Evolutionary conservation across 495 filamentous ascomycete species (phyloP).

Genomic region (Glutinoglossum americanum): DNA sequence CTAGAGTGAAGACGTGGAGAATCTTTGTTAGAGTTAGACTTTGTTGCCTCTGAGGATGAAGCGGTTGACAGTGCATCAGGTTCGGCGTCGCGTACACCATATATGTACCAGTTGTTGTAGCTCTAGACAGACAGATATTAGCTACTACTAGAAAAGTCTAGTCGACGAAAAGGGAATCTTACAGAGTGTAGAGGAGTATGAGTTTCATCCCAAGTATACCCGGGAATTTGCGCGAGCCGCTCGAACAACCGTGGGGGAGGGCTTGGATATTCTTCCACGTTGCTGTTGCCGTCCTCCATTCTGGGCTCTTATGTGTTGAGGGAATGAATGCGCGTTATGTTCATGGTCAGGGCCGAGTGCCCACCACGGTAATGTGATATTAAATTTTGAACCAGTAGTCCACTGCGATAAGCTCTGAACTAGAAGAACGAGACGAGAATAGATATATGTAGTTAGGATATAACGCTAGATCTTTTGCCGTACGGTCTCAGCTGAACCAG

Average conservation of each 20-base stretch:
- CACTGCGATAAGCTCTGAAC: background rate
- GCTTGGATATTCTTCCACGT: conserved; percentile 13
- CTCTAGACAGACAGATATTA: conserved; percentile 16
- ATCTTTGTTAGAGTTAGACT: conserved; percentile 20
- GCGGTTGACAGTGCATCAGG: conserved; percentile 19
- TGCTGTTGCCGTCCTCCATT: background rate
- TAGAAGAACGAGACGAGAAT: background rate
- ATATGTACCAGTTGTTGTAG: conserved; percentile 57
- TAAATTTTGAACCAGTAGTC: background rate
- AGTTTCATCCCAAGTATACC: conserved; percentile 56
- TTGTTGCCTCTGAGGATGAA: conserved; percentile 23
- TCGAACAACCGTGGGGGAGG: conserved; percentile 51
- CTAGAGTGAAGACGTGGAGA: conserved; percentile 18
- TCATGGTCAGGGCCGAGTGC: background rate
- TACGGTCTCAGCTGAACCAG: background rate
- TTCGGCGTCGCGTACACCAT: conserved; percentile 20
- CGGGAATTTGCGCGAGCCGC: conserved; percentile 45
- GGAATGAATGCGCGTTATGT: background rate
- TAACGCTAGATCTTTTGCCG: too few species aligned
- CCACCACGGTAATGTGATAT: background rate
- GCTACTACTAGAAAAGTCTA: background rate
- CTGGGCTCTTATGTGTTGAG: background rate
- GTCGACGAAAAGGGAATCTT: background rate
- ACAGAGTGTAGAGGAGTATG: conserved; percentile 49
- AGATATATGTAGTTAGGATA: background rate